phyloP scores from a whole-genome alignment of 805 yeast species.

The Millerozyma miso region DNA sequence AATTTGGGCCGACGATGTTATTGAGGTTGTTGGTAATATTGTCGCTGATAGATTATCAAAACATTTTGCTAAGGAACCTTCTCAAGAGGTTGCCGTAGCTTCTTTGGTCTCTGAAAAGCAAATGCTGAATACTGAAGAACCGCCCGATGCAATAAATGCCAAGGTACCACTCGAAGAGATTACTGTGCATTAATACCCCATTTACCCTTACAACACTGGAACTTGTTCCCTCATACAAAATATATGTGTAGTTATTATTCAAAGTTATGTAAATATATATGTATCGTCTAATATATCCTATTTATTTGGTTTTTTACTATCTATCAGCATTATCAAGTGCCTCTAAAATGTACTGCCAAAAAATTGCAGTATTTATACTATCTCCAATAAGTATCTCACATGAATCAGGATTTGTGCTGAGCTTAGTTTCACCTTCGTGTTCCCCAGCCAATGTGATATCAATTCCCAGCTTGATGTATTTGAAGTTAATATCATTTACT shows the following conservation, averaged over 20 bases:
- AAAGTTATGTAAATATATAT: background rate
- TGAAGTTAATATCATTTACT: conserved; percentile 18
- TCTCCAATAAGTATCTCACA: conserved; percentile 15
- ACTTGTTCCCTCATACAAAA: background rate
- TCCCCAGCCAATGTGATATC: conserved; percentile 25
- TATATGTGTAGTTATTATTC: background rate
- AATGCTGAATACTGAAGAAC: background rate
- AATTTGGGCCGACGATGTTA: conserved; percentile 82
- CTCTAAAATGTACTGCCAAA: conserved; percentile 13
- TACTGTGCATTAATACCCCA: background rate
- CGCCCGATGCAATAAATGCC: background rate
- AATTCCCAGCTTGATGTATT: conserved; percentile 22
- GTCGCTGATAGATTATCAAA: conserved; percentile 10
- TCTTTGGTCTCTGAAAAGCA: background rate
- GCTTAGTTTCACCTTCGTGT: conserved; percentile 23
- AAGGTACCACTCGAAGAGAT: background rate
- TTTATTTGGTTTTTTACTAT: conserved; percentile 1
- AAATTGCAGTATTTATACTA: conserved; percentile 11
- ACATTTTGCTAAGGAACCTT: background rate
- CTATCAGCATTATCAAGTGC: conserved; percentile 17
- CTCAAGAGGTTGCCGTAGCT: background rate
- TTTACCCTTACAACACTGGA: no score
- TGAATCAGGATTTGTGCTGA: conserved; percentile 1
- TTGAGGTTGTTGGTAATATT: conserved; percentile 55
- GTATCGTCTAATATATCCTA: background rate